Evolutionary conservation across 2,329 filamentous ascomycete genomes (phyloP), one percentile per base, ranked within the genome.

Genomic region (Bipolaris sorokiniana): DNA sequence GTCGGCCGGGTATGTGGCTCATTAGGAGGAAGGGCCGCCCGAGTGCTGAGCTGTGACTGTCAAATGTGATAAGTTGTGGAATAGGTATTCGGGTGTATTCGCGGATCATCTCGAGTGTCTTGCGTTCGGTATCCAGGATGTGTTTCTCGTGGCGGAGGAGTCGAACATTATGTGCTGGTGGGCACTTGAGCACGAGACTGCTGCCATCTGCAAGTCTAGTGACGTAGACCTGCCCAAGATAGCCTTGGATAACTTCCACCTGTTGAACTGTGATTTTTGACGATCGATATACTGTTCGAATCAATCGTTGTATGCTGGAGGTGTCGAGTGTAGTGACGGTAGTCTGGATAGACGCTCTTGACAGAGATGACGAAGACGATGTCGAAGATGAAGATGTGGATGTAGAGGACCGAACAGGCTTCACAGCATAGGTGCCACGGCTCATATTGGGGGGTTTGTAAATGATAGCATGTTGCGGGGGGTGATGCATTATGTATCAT

Each of bases 111-210:
- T 77, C 72, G 3, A 81, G 68, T 2, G 73, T 71, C 50, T 66
- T 67, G 3, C 72, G 70, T 67, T 81, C 79, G 0, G 71, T 73
- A 51, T 77, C 75, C 3, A 81, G 62, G 11, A 73, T 67, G 33
- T 76, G 68, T 45, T 77, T 76, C 61, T 82, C 80, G 45, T 79
- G 76, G 7, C 79, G 76, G 13, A 82, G 71, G 10, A 79, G 65
- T 34, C 78, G 73, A 6, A 73, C 70, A 40, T 71, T 74, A 53
- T 64, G 58, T 31, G 73, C 61, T 18, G 80, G 78, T 33, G 75
- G 71, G 55, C 76, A 79, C 62, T 79, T 78, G 11, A 81, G 66
- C 5, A 80, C 63, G 45, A 80, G 71, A 23, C 72, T 71, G 54
- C 70, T 73, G 33, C 76, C 77, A 58, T 78, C 74, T 23, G 64